phyloP scores from a whole-genome alignment of 306 rosid species.

The Medicago ruthenica region DNA sequence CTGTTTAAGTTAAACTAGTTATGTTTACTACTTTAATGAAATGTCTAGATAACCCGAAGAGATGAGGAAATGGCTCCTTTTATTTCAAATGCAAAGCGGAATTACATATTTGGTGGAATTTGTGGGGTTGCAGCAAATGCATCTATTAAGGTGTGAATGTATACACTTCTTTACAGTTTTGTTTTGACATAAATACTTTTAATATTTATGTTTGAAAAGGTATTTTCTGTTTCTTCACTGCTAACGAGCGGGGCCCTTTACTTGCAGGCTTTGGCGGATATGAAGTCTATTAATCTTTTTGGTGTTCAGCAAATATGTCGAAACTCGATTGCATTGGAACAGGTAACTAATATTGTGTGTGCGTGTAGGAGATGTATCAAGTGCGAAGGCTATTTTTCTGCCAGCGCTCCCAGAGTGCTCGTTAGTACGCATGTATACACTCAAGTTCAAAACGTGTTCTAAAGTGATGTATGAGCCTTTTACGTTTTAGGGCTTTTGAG shows the following conservation, averaged over 20 bases:
- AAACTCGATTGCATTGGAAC: slow-evolving; percentile 94
- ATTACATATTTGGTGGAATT: slow-evolving; percentile 97
- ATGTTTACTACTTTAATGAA: slow-evolving; percentile 44
- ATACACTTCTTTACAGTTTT: slow-evolving; percentile 18
- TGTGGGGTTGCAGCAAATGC: slow-evolving; percentile 85
- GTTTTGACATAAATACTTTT: slow-evolving; percentile 11
- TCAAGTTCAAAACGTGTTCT: not conserved
- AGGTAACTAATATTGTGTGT: slow-evolving; percentile 56
- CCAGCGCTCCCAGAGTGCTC: not conserved
- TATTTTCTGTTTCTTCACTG: slow-evolving; percentile 38
- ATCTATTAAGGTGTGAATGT: slow-evolving; percentile 68
- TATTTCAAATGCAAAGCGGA: slow-evolving; percentile 74
- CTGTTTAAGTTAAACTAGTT: slow-evolving; percentile 32
- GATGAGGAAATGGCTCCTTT: slow-evolving; percentile 99
- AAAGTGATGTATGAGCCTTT: not conserved
- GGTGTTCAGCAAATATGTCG: slow-evolving; percentile 99
- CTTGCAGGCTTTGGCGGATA: slow-evolving; percentile 85
- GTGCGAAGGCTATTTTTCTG: not conserved
- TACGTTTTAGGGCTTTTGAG: not conserved
- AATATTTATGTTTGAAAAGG: slow-evolving; percentile 30
- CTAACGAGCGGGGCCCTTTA: slow-evolving; percentile 47
- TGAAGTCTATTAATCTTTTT: slow-evolving; percentile 90
- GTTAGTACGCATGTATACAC: not conserved
- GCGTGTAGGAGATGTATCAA: not conserved
- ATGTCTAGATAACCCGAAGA: slow-evolving; percentile 84